A percentile compares a stretch with the other conserved stretches of the same genome.
These are phyloP conservation scores for Pseudogymnoascus destructans DNA, from an alignment of 2,329 filamentous ascomycete species.

Conservation along the genomic window DNA sequence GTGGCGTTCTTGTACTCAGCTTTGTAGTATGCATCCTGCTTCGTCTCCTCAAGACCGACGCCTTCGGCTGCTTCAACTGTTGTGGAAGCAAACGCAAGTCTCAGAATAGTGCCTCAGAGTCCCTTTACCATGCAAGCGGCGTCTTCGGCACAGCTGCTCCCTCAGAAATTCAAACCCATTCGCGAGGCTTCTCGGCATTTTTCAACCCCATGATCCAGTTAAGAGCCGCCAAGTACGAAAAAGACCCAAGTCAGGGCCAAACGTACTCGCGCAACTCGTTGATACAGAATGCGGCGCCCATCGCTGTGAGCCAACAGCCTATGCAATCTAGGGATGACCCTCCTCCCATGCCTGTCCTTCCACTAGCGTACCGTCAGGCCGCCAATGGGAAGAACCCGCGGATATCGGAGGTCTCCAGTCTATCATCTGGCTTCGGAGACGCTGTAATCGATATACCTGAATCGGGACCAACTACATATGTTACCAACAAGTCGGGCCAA, in stretches of 20 bases:
- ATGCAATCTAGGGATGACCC: background rate
- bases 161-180: background rate
- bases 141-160: background rate
- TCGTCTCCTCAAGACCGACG: background rate
- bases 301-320: background rate
- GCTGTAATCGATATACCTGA: conserved; percentile 40
- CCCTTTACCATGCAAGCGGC: background rate
- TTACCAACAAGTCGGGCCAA: conserved; percentile 6
- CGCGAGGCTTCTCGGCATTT: conserved; percentile 2
- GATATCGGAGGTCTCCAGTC: conserved; percentile 37
- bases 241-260: background rate
- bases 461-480: conserved; percentile 15
- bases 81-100: background rate
- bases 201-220: conserved; percentile 3
- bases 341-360: conserved; percentile 24
- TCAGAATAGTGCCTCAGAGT: background rate
- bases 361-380: background rate
- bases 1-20: background rate
- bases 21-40: background rate
- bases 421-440: conserved; percentile 53
- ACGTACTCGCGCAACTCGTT: background rate
- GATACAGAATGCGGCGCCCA: conserved; percentile 1
- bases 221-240: background rate
- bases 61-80: background rate
- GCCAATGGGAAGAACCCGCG: background rate